Evolutionary conservation across 2,329 filamentous ascomycete species (phyloP), one percentile per base, ranked within the genome.

Genomic region (Xylaria sp.): DNA sequence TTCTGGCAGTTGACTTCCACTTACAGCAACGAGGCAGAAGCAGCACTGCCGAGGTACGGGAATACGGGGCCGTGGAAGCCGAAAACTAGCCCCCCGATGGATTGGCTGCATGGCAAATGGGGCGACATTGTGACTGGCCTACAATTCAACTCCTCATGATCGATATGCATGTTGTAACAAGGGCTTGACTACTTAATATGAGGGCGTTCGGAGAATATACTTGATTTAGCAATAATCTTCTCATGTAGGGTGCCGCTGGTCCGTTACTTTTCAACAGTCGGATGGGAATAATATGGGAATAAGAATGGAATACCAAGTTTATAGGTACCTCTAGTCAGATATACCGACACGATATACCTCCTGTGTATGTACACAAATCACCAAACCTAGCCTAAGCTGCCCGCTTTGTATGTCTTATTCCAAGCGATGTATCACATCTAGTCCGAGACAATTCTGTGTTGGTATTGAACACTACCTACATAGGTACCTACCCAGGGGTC

Each of bases 1-100:
- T 67, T 72, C 47, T 75, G 68, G 68, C 65, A 51, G 13, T 39
- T 75, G 31, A 59, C 3, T 3, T 70, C 69, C 5, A 66, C 55
- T 25, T 71, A 70, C 49, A 63, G 54, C 25, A 38, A 61, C 4
- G 33, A 54, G 6, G 62, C 63, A 5, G 47, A 61, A 10, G 27
- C 39, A 5, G 11, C 17, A 2, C 25, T 71, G 17, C 69, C 69
- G 1, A 36, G 11, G n/a, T 70, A 66, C 36, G 69, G 68, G 15
- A 69, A 55, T 17, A 20, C 27, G 6, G 69, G 68, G 4, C 68
- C 66, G 5, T 71, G 69, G 69, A n/a, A 31, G 49, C 69, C 68
- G 38, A 71, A 63, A 25, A 63, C 20, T 22, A 65, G 57, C 27
- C 68, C 69, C 1, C 65, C 66, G 9, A 4, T 63, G 11, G 69